Conservation (phyloP, 148 eudicot genomes). For the Vaccinium corymbosum region DNA sequence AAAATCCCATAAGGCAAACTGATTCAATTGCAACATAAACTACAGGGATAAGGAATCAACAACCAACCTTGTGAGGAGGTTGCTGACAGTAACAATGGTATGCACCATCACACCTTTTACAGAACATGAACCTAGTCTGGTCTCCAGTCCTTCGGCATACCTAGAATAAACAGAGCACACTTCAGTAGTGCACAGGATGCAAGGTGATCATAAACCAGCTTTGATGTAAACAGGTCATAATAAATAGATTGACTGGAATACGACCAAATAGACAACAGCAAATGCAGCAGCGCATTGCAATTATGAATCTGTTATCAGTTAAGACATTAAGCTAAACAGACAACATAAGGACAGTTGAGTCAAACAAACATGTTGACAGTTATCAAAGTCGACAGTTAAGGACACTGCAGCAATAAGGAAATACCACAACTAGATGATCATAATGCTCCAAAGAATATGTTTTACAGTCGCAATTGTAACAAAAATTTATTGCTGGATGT, state of each 20-base stretch:
- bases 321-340: constrained; percentile 1
- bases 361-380: neutral
- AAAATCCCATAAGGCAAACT: constrained; percentile 8
- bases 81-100: constrained; percentile 97
- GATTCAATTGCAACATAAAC: neutral
- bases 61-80: constrained; percentile 89
- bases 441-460: neutral
- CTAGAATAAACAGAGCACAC: constrained; percentile 27
- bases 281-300: neutral
- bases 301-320: neutral
- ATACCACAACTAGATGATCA: neutral
- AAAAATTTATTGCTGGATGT: neutral
- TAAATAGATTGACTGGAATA: neutral
- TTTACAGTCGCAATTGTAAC: neutral
- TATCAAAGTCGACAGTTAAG: neutral
- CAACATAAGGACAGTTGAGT: neutral
- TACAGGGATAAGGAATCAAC: constrained; percentile 5
- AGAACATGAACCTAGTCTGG: constrained; percentile 83
- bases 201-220: neutral
- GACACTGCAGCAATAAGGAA: neutral
- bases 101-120: constrained; percentile 96
- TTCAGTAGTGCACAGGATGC: neutral
- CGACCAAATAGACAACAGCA: neutral
- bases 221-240: neutral
- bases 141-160: constrained; percentile 90